A percentile compares a stretch with the other conserved stretches of the same genome.
phyloP scores from a whole-genome alignment of 495 filamentous ascomycete genomes.

The Podospora sp. region DNA sequence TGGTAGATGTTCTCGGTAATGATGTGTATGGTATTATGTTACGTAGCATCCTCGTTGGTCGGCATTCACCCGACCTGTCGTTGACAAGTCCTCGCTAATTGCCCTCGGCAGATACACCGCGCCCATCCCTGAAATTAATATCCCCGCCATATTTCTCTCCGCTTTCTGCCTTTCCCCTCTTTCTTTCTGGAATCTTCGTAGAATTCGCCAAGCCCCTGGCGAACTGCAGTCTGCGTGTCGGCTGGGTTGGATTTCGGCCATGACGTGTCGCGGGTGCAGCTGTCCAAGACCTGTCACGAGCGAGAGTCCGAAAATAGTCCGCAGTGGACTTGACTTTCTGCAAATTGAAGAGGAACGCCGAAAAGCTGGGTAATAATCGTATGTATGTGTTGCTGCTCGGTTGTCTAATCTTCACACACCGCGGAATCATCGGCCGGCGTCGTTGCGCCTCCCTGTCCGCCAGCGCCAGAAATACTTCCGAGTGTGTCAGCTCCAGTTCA shows the following conservation, averaged over 20 bases:
- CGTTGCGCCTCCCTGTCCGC: background rate
- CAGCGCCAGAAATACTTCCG: background rate
- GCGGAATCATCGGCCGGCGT: background rate
- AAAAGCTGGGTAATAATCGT: background rate
- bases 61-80: background rate
- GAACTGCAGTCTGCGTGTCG: background rate
- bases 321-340: no score
- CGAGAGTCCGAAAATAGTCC: no score
- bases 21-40: background rate
- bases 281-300: no score
- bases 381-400: background rate
- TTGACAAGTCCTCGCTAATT: background rate
- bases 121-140: background rate
- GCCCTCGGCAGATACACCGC: background rate
- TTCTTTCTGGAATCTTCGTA: background rate
- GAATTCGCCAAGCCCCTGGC: background rate
- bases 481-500: background rate
- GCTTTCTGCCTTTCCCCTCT: background rate
- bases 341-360: no score
- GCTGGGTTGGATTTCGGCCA: background rate
- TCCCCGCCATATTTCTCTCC: background rate
- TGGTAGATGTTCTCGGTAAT: background rate
- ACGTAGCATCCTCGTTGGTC: conserved; percentile 1
- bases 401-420: background rate
- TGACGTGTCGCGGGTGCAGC: no score